These are phyloP conservation scores for Globisporangium viniferum DNA, from an alignment of 352 stramenopile genomes.

Conservation along the genomic window DNA sequence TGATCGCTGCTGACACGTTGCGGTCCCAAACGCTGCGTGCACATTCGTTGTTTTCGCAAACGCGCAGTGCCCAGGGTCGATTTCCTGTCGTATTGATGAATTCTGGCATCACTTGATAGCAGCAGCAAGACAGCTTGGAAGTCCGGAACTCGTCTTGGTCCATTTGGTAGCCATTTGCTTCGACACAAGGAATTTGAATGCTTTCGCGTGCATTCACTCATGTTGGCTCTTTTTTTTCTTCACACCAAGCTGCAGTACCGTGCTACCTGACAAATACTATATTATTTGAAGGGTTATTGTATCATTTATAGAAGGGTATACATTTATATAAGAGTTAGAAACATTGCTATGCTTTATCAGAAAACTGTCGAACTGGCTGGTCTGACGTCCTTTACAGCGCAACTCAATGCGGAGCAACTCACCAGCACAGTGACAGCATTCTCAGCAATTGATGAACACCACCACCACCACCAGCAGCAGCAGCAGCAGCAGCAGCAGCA, in stretches of 20 bases:
- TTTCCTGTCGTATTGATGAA: no score
- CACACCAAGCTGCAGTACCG: not conserved
- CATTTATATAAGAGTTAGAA: not conserved
- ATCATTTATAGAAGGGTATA: not conserved
- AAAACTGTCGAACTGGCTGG: not conserved
- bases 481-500: conserved; percentile 12
- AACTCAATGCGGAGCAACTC: not conserved
- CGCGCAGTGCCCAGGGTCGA: no score
- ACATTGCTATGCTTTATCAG: not conserved
- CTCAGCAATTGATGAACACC: not conserved
- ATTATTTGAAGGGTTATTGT: not conserved
- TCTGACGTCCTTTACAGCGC: not conserved
- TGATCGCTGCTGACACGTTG: no score
- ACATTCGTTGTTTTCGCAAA: no score
- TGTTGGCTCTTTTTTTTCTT: not conserved
- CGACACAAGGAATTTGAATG: not conserved
- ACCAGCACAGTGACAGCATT: not conserved
- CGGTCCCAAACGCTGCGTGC: no score
- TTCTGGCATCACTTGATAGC: no score
- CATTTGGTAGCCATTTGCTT: not conserved
- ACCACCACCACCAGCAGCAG: no score
- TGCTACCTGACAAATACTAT: not conserved
- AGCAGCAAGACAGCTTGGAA: no score
- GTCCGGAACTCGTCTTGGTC: no score
- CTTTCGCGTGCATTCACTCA: not conserved